phyloP scores from a whole-genome alignment of 768 basidiomycete species.

The Amanita subjunquillea region DNA sequence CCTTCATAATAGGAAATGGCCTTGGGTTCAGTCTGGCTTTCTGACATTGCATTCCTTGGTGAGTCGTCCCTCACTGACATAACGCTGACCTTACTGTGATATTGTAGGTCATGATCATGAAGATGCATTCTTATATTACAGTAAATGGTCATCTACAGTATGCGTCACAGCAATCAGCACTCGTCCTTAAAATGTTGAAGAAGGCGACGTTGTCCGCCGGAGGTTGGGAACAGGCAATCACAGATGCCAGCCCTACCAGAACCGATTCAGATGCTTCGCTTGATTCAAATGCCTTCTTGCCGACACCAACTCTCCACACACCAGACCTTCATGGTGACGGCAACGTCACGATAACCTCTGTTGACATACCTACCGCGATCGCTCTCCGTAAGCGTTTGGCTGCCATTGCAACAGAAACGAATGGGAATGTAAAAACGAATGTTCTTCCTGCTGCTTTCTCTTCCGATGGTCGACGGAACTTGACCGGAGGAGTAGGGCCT shows the following conservation, averaged over 20 bases:
- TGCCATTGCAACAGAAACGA: conserved; percentile 23
- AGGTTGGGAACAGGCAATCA: conserved; percentile 57
- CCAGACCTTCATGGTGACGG: conserved; percentile 35
- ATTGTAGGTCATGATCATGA: conserved; percentile 75
- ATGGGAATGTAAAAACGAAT: conserved; percentile 9
- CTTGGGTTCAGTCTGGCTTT: conserved; percentile 94
- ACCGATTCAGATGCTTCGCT: conserved; percentile 25
- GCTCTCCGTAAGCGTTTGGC: conserved; percentile 50
- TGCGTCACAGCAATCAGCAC: conserved; percentile 34
- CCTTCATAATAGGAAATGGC: conserved; percentile 63
- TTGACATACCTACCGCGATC: conserved; percentile 40
- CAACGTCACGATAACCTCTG: conserved; percentile 38
- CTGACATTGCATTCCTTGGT: conserved; percentile 80
- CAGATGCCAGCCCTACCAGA: conserved; percentile 35
- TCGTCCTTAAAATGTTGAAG: conserved; percentile 33
- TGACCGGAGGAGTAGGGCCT: conserved; percentile 14
- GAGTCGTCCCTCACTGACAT: conserved; percentile 12
- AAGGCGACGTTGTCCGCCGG: conserved; percentile 40
- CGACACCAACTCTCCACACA: conserved; percentile 26
- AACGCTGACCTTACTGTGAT: neutral
- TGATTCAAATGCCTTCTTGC: conserved; percentile 8
- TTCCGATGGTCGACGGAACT: conserved; percentile 7
- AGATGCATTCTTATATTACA: conserved; percentile 91
- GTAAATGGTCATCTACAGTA: conserved; percentile 77
- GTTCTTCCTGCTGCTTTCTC: conserved; percentile 1